Percentiles rank a stretch among this genome's conserved stretches.
Evolutionary conservation across 768 basidiomycete genomes (phyloP).

Genomic region (Trametes villosa): DNA sequence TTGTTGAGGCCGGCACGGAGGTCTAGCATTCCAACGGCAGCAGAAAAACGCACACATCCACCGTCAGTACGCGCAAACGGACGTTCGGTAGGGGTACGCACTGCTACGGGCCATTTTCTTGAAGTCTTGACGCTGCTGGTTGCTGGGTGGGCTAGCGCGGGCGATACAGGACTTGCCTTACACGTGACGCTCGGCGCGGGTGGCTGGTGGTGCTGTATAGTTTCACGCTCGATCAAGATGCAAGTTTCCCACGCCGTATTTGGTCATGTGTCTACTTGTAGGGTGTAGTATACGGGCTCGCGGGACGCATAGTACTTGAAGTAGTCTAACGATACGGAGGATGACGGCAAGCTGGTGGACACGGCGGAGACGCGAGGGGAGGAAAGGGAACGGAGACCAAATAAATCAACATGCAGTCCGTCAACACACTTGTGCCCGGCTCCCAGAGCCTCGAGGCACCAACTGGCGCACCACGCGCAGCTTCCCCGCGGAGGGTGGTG

Average conservation of each 20-base stretch:
- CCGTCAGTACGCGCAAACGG: conserved; percentile 11
- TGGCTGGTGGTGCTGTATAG: conserved; percentile 30
- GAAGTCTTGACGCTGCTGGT: conserved; percentile 54
- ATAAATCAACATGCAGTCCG: conserved; percentile 19
- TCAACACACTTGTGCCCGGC: conserved; percentile 40
- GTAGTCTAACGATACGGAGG: not conserved
- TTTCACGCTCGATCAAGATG: conserved; percentile 9
- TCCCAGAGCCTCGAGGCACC: conserved; percentile 24
- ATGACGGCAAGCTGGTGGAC: not conserved
- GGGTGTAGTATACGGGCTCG: conserved; percentile 11
- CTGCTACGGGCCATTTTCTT: conserved; percentile 78
- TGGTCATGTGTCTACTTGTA: conserved; percentile 15
- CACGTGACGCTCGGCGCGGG: conserved; percentile 27
- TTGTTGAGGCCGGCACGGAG: conserved; percentile 84
- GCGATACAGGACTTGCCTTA: conserved; percentile 17
- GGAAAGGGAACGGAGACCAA: conserved; percentile 15
- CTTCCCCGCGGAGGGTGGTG: conserved; percentile 21
- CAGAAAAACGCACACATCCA: conserved; percentile 5
- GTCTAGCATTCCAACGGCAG: conserved; percentile 50
- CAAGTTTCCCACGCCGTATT: conserved; percentile 15
- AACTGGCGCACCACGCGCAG: conserved; percentile 57
- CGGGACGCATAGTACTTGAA: not conserved
- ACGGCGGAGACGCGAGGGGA: not conserved
- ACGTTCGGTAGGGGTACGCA: conserved; percentile 44
- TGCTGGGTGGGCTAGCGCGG: conserved; percentile 23